phyloP scores from a whole-genome alignment of 805 yeast genomes.

The Clavispora vitiphila region DNA sequence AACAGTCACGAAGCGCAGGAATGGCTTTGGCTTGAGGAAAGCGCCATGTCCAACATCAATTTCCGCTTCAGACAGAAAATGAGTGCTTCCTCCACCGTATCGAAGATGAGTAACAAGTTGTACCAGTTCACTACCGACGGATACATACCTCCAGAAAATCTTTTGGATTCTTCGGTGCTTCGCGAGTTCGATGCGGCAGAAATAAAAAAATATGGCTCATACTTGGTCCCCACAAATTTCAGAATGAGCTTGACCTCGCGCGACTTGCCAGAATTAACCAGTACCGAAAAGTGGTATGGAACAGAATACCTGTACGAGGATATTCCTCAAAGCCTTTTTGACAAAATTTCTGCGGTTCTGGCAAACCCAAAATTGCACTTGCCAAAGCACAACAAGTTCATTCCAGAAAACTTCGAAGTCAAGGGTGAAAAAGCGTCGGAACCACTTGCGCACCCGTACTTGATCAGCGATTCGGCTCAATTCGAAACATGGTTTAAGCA shows the following conservation, averaged over 20 bases:
- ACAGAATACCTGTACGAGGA: constrained; percentile 61
- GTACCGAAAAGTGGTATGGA: constrained; percentile 83
- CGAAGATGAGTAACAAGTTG: constrained; percentile 56
- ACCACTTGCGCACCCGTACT: constrained; percentile 53
- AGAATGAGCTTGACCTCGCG: constrained; percentile 52
- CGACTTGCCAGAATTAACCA: constrained; percentile 41
- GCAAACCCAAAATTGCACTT: constrained; percentile 39
- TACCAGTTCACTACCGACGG: constrained; percentile 39
- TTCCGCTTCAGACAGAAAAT: constrained; percentile 80
- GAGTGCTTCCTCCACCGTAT: constrained; percentile 68
- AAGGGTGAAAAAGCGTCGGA: constrained; percentile 30
- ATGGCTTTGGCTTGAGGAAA: constrained; percentile 78
- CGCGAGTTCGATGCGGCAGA: constrained; percentile 54
- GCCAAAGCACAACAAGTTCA: constrained; percentile 74
- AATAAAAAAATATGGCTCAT: constrained; percentile 45
- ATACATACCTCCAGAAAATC: constrained; percentile 56
- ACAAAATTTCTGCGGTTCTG: constrained; percentile 26
- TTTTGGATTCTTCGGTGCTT: constrained; percentile 54
- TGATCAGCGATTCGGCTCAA: constrained; percentile 48
- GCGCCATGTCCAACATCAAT: constrained; percentile 58
- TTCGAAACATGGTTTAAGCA: constrained; percentile 80
- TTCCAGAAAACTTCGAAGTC: constrained; percentile 74
- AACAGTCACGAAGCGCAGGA: constrained; percentile 54
- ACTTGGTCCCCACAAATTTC: constrained; percentile 55
- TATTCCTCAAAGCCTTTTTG: constrained; percentile 36